Percentiles rank a stretch among this genome's conserved stretches.
These are phyloP conservation scores for Backusella parvicylindrica DNA, from an alignment of 192 early-diverging fungal species.

Conservation along the genomic window DNA sequence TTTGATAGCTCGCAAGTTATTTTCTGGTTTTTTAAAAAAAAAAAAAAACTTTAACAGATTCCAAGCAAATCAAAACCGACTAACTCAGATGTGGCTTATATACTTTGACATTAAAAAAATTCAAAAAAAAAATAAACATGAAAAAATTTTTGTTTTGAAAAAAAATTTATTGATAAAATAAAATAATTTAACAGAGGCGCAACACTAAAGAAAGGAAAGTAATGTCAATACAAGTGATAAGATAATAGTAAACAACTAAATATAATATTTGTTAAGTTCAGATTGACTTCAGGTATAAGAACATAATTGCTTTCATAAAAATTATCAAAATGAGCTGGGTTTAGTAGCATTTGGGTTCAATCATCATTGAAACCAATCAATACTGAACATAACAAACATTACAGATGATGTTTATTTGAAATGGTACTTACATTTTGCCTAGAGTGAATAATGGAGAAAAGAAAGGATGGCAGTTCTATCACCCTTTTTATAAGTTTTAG, in stretches of 20 bases:
- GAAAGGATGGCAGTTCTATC: background rate
- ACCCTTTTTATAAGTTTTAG: background rate
- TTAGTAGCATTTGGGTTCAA: slow-evolving; percentile 5
- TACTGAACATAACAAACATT: background rate
- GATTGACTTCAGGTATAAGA: background rate
- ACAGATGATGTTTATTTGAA: background rate
- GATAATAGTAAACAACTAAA: background rate
- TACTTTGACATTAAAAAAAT: background rate
- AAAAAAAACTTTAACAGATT: too few species aligned
- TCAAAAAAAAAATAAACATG: background rate
- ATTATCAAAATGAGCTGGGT: slow-evolving; percentile 6
- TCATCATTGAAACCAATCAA: background rate
- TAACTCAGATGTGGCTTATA: background rate
- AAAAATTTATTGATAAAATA: background rate
- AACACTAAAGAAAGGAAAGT: background rate
- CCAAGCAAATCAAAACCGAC: too few species aligned
- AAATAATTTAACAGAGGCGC: background rate
- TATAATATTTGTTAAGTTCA: background rate
- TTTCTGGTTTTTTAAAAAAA: too few species aligned
- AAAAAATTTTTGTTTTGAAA: background rate
- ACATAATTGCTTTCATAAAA: background rate
- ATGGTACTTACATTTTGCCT: background rate
- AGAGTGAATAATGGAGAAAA: background rate
- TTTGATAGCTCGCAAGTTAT: too few species aligned
- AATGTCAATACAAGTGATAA: slow-evolving; percentile 2